These are phyloP conservation scores for Dovyalis caffra DNA, from an alignment of 345 rosid species.

Conservation along the genomic window DNA sequence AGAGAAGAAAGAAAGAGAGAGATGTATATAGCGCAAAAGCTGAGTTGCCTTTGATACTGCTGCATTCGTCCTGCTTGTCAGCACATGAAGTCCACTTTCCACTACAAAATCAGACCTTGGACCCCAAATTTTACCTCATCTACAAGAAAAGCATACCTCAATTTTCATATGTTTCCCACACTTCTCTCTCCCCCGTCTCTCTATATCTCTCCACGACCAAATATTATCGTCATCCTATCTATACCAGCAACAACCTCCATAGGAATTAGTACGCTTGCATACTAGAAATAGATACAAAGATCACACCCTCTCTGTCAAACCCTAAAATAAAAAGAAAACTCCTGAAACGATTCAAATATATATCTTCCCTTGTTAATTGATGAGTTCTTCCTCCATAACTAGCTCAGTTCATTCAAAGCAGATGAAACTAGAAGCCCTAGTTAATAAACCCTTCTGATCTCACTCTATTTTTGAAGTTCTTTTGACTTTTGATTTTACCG, in stretches of 20 bases:
- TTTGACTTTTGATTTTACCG: not conserved
- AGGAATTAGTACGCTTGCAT: not conserved
- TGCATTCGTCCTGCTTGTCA: slow-evolving; percentile 63
- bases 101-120: slow-evolving; percentile 76
- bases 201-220: slow-evolving; percentile 24
- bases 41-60: slow-evolving; percentile 77
- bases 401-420: not conserved
- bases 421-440: not conserved
- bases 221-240: not conserved
- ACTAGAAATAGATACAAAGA: not conserved
- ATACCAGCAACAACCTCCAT: not conserved
- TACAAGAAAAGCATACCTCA: slow-evolving; percentile 28
- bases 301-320: not conserved
- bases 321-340: not conserved
- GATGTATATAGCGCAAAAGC: slow-evolving; percentile 43
- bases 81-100: slow-evolving; percentile 99
- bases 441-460: not conserved
- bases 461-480: not conserved
- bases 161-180: slow-evolving; percentile 20
- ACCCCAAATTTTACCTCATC: slow-evolving; percentile 32
- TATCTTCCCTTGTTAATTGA: not conserved
- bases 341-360: not conserved
- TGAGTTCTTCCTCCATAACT: not conserved
- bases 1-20: slow-evolving; percentile 20
- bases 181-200: slow-evolving; percentile 18